Base-by-base conservation (phyloP, 495 filamentous ascomycete genomes). In the Podospora australis region DNA sequence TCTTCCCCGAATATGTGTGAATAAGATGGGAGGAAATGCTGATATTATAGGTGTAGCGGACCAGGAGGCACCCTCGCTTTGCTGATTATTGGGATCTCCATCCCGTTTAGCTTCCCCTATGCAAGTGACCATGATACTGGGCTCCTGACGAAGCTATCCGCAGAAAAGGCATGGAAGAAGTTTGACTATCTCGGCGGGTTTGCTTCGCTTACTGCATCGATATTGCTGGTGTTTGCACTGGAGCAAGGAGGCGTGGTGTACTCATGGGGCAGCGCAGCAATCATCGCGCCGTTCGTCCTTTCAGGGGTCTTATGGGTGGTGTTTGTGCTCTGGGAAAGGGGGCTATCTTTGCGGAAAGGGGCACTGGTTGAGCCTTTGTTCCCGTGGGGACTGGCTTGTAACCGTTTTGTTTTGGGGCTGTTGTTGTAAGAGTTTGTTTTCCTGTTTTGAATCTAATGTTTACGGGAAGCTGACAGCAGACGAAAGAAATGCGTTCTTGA, bases 181-280 rank as follows among this genome's bases (percentile, higher is more conserved):
- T 41, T 67, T 10, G 62, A 66, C 23, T 25, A 52, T 20, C 10
- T 56, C 1, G 63, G 63, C 9, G 59, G 53, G 3, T 25, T 60
- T 10, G 25, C 63, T 2, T 32, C 54, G 3, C 50, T 66, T 1
- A 50, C 48, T 6, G 55, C 58, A 0, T 62, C 60, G 1, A 47
- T 62, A 5, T 25, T 61, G 6, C 46, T 69, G 6, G 61, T 66
- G 0, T 66, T 64, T 21, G 63, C 59, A 7, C 55, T 69, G 10
- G 52, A 69, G 25, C 52, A 59, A 44, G 64, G 50, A 7, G 64
- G 58, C 0, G 45, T 48, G 17, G 34, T 13, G 5, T 54, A 60
- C 35, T 35, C 43, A 0, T 57, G 57, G 56, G 35, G 14, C 26
- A 56, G 49, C 34, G 54, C 52, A 2, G 28, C 59, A 7, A 53